Evolutionary conservation across 2,329 filamentous ascomycete genomes (phyloP).

Genomic region (Cladosporium sp.): DNA sequence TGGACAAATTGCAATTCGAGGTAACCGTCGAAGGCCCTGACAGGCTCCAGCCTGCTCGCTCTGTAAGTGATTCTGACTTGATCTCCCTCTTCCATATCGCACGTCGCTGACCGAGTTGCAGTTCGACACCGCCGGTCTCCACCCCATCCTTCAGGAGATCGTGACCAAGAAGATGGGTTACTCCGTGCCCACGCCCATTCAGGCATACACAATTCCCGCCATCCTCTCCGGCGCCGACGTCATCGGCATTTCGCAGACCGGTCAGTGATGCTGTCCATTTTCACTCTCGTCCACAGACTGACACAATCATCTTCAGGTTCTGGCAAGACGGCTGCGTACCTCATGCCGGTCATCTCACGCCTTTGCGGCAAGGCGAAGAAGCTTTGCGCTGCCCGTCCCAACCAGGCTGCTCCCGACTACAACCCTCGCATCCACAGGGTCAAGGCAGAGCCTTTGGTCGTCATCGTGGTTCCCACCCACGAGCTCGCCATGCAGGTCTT

Average conservation of each 20-base stretch:
- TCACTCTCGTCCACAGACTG: not conserved
- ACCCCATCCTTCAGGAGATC: conserved; percentile 80
- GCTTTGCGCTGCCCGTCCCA: conserved; percentile 74
- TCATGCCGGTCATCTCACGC: conserved; percentile 84
- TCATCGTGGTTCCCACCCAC: conserved; percentile 82
- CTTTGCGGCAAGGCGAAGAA: conserved; percentile 96
- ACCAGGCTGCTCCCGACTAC: conserved; percentile 48
- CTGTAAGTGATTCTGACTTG: conserved; percentile 42
- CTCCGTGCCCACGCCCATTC: conserved; percentile 75
- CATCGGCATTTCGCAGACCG: conserved; percentile 88
- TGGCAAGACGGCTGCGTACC: conserved; percentile 91
- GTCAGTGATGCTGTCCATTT: conserved; percentile 53
- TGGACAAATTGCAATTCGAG: conserved; percentile 57
- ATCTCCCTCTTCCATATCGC: conserved; percentile 9
- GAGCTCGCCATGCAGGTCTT: conserved; percentile 95
- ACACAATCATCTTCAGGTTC: conserved; percentile 65
- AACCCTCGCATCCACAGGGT: conserved; percentile 54
- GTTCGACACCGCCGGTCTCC: conserved; percentile 78
- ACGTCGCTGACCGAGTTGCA: conserved; percentile 30
- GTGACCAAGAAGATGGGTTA: conserved; percentile 69
- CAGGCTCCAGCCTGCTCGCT: conserved; percentile 49
- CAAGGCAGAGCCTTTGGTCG: conserved; percentile 81
- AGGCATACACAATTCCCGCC: conserved; percentile 79
- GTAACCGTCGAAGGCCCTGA: conserved; percentile 53
- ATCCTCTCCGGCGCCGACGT: conserved; percentile 76